Conservation (phyloP, 75 land plant species). For the Chamaecyparis obtusa region DNA sequence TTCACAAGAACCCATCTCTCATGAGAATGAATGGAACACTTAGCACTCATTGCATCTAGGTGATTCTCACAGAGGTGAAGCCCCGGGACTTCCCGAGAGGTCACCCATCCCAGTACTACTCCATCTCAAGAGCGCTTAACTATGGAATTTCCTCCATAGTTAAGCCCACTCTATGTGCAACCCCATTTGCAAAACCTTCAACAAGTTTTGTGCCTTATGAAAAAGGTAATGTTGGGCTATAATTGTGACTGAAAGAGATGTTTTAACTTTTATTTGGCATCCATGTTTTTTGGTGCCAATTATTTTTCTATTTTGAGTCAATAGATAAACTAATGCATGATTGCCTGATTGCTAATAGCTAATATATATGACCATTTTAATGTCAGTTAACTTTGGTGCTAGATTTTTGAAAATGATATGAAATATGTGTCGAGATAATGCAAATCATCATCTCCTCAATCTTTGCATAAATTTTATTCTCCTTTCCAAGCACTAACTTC, state of each 20-base stretch:
- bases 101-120: too few species aligned
- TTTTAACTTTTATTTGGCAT: neutral
- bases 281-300: neutral
- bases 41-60: too few species aligned
- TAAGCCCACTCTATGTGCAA: too few species aligned
- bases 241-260: neutral
- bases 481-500: neutral
- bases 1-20: too few species aligned
- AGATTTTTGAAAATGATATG: neutral
- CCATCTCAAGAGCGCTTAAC: too few species aligned
- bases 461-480: neutral
- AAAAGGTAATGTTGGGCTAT: conserved; percentile 53
- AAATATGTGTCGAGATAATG: neutral
- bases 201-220: too few species aligned
- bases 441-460: neutral
- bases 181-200: too few species aligned
- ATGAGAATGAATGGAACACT: too few species aligned
- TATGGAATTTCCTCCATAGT: too few species aligned
- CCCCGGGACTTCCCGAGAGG: too few species aligned
- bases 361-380: neutral
- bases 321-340: neutral
- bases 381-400: neutral
- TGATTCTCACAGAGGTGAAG: too few species aligned
- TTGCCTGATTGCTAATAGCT: neutral
- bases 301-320: neutral